phyloP scores from a whole-genome alignment of 192 early-diverging fungal genomes.

The Linnemannia hyalina region DNA sequence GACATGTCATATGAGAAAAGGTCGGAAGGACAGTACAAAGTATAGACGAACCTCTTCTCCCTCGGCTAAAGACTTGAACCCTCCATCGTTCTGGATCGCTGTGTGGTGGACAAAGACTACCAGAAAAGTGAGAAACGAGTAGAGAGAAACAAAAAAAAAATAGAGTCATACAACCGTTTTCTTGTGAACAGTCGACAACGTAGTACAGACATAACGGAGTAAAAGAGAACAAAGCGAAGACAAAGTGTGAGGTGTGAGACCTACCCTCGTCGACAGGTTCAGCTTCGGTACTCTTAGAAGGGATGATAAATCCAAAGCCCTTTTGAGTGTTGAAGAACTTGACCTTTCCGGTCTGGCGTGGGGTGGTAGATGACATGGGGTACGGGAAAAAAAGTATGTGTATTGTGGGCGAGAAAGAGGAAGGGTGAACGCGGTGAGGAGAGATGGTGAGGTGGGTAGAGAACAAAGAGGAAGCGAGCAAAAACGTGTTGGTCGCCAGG shows the following conservation, averaged over 20 bases:
- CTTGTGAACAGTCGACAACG: too few species aligned
- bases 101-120: constrained; percentile 86
- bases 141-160: constrained; percentile 10
- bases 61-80: constrained; percentile 82
- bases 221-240: background rate
- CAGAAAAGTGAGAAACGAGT: constrained; percentile 1
- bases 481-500: background rate
- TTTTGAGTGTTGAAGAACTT: constrained; percentile 93
- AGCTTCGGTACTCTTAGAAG: constrained; percentile 68
- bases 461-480: background rate
- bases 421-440: background rate
- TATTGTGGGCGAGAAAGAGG: constrained; percentile 4
- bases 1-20: background rate
- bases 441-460: background rate
- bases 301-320: constrained; percentile 92
- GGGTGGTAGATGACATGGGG: constrained; percentile 33
- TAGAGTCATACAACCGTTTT: background rate
- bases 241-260: background rate
- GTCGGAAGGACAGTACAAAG: constrained; percentile 16
- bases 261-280: constrained; percentile 81
- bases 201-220: background rate
- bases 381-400: constrained; percentile 16
- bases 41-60: constrained; percentile 32
- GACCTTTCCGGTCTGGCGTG: constrained; percentile 71
- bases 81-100: constrained; percentile 80